Base-by-base conservation (phyloP, 148 eudicot species). In the Camellia japonica region DNA sequence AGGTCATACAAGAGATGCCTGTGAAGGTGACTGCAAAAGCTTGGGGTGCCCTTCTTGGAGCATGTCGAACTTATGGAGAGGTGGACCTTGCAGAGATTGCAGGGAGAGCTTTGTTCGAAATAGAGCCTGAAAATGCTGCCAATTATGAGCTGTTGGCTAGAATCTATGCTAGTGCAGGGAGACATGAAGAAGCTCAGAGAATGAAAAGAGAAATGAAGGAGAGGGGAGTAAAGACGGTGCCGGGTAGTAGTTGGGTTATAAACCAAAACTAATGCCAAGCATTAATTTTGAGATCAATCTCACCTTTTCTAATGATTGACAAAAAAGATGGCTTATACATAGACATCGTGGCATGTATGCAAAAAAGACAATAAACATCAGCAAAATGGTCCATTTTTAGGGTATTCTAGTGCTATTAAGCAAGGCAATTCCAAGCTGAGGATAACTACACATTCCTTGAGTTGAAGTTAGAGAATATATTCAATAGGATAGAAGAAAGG, bases 41-140 rank as follows among this genome's bases (percentile, higher is more conserved):
- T 71, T 89, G 92, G 92, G 92, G 92, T 0, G 92, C 90, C n/a
- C 90, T 89, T 71, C 81, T 89, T 78, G 90, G 90, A n/a, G 86
- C 92, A 0, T 89, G 92, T 71, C 81, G 84, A 65, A 87, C 92
- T 47, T 86, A 86, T 79, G 92, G 90, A 16, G 89, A 89, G 51
- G 86, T 89, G 56, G 87, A 87, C 68, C 81, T 89, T 8, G 92
- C 86, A 0, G 92, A 89, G 83, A 78, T 86, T 69, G 90, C 90
- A 42, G 92, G 81, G 6, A 77, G 76, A 69, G 92, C 86, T 19
- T 83, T 89, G 85, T 87, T 89, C 83, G 87, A 82, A 61, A 84
- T 87, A 73, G 92, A 89, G 68, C 92, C 92, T 44, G 73, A 76
- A 71, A 89, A 89, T 86, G 90, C 92, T 76, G 92, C 92, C 61